Percentiles rank a stretch among this genome's conserved stretches.
These are phyloP conservation scores for Colletotrichum lupini DNA, from an alignment of 2,329 filamentous ascomycete species.

Conservation along the genomic window DNA sequence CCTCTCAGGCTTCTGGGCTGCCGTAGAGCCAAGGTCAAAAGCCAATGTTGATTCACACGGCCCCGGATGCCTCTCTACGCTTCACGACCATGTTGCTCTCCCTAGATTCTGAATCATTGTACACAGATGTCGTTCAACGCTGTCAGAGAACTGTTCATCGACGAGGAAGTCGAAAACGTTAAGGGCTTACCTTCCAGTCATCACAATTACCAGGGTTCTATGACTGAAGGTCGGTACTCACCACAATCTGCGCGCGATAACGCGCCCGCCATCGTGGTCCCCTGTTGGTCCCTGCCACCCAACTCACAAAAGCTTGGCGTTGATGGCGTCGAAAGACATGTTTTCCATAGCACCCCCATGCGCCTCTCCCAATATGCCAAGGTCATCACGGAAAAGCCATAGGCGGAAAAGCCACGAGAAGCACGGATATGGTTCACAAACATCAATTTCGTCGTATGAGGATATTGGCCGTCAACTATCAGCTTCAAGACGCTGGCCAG, in stretches of 20 bases:
- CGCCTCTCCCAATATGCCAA: conserved; percentile 15
- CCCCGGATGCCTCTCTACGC: background rate
- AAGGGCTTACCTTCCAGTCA: background rate
- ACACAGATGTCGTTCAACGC: no score
- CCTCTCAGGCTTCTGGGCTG: background rate
- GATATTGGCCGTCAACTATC: conserved; percentile 9
- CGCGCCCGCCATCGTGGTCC: background rate
- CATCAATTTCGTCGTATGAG: background rate
- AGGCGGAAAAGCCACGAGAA: conserved; percentile 1
- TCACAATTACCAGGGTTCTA: no score
- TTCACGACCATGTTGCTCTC: background rate
- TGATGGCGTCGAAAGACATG: conserved; percentile 4
- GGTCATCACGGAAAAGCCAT: conserved; percentile 17
- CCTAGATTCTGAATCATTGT: no score
- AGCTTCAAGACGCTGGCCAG: background rate
- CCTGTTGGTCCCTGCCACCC: conserved; percentile 18
- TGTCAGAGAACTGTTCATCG: no score
- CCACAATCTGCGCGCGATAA: background rate
- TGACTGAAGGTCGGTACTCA: background rate
- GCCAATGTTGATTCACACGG: background rate
- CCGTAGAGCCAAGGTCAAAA: background rate
- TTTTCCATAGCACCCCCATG: conserved; percentile 10
- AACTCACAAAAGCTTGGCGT: conserved; percentile 18
- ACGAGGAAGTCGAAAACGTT: background rate
- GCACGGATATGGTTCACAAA: background rate